Percentiles rank a stretch among this genome's conserved stretches.
phyloP scores from a whole-genome alignment of 345 rosid species.

The Ceriops tagal region DNA sequence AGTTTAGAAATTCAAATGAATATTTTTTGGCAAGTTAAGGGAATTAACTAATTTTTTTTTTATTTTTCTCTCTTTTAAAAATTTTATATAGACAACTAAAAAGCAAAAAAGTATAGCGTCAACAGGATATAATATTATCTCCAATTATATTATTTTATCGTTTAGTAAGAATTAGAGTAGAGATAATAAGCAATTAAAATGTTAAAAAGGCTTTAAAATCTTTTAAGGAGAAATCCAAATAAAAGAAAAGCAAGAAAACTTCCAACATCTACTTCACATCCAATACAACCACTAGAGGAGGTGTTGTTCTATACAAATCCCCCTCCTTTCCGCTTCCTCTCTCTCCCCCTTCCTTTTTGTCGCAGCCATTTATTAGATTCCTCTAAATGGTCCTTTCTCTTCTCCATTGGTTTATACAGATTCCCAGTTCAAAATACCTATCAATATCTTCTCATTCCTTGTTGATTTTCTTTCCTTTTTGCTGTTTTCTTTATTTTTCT shows the following conservation, averaged over 20 bases:
- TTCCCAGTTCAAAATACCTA: constrained; percentile 45
- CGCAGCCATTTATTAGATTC: constrained; percentile 37
- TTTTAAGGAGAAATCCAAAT: not conserved
- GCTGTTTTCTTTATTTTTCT: not conserved
- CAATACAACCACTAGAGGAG: constrained; percentile 20
- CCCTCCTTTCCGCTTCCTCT: not conserved
- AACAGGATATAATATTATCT: constrained; percentile 21
- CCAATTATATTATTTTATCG: constrained; percentile 24
- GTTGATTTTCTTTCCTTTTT: constrained; percentile 10
- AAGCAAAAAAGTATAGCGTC: constrained; percentile 46
- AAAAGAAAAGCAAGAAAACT: constrained; percentile 12
- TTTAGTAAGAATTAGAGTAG: not conserved
- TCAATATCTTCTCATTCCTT: constrained; percentile 23
- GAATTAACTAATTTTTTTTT: too few relatives aligned
- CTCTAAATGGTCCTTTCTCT: not conserved
- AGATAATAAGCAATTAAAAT: not conserved
- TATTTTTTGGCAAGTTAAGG: too few relatives aligned
- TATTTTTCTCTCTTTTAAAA: not conserved
- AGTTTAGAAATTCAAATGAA: too few relatives aligned
- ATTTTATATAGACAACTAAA: not conserved
- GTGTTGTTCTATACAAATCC: constrained; percentile 3
- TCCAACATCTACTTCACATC: constrained; percentile 30
- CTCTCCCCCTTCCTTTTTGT: constrained; percentile 25
- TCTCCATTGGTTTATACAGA: constrained; percentile 37
- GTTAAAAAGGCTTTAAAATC: not conserved